A percentile compares a stretch with the other conserved stretches of the same genome.
These are phyloP conservation scores for Carallia brachiata DNA, from an alignment of 345 rosid genomes.

Conservation along the genomic window DNA sequence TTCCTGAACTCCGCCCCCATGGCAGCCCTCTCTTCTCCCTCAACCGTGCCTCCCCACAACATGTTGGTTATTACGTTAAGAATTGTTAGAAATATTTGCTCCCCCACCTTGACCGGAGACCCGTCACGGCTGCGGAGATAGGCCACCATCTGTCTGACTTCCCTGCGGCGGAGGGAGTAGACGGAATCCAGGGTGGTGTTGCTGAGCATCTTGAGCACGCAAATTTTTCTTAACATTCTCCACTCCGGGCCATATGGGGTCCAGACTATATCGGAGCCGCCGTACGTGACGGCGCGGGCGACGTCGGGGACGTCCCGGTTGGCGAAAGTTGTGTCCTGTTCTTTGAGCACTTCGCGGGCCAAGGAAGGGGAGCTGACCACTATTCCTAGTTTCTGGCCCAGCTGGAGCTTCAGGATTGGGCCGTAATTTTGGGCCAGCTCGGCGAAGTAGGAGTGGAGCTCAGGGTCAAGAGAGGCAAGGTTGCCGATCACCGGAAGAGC, in stretches of 20 bases:
- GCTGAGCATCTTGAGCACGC: slow-evolving; percentile 53
- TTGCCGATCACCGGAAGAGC: slow-evolving; percentile 53
- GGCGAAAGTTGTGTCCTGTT: slow-evolving; percentile 45
- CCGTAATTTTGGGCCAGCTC: slow-evolving; percentile 39
- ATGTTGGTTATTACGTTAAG: slow-evolving; percentile 39
- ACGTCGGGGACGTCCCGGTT: slow-evolving; percentile 42
- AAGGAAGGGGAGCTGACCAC: slow-evolving; percentile 40
- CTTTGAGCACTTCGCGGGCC: slow-evolving; percentile 47
- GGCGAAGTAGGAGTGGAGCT: slow-evolving; percentile 56
- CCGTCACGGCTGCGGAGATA: slow-evolving; percentile 27
- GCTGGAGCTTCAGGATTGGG: slow-evolving; percentile 42
- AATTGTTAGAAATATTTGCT: slow-evolving; percentile 39
- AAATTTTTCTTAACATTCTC: slow-evolving; percentile 46
- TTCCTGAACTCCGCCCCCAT: slow-evolving; percentile 34
- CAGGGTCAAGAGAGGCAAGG: slow-evolving; percentile 48
- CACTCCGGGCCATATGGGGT: slow-evolving; percentile 50
- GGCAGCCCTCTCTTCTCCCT: slow-evolving; percentile 28
- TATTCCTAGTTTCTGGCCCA: slow-evolving; percentile 42
- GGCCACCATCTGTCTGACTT: slow-evolving; percentile 36
- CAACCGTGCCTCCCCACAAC: slow-evolving; percentile 44
- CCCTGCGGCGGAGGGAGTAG: slow-evolving; percentile 40
- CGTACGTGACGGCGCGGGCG: slow-evolving; percentile 29
- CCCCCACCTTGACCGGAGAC: slow-evolving; percentile 34
- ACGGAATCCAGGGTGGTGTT: slow-evolving; percentile 46
- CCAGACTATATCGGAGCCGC: slow-evolving; percentile 46